These are phyloP conservation scores for Xylaria sp. DNA, from an alignment of 2,329 filamentous ascomycete species.

Conservation along the genomic window DNA sequence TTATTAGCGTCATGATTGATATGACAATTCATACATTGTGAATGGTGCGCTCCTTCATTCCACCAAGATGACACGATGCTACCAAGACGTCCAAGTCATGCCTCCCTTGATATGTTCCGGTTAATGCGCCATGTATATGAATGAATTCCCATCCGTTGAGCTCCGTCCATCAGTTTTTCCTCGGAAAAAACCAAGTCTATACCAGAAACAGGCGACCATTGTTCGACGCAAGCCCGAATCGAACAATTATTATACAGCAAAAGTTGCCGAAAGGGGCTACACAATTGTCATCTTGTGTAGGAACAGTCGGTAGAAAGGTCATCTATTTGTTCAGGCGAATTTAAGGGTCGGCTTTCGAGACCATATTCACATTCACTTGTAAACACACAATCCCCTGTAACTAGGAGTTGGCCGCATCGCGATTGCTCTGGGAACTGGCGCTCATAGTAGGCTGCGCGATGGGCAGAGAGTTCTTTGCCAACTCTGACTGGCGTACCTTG, in stretches of 20 bases:
- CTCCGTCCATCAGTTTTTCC: conserved; percentile 32
- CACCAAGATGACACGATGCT: conserved; percentile 26
- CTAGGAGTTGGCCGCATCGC: conserved; percentile 81
- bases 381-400: conserved; percentile 23
- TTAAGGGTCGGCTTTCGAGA: conserved; percentile 14
- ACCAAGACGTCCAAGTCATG: conserved; percentile 25
- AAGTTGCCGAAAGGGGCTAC: conserved; percentile 35
- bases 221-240: conserved; percentile 38
- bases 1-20: conserved; percentile 34
- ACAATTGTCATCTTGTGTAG: conserved; percentile 37
- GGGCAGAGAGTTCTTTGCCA: conserved; percentile 73
- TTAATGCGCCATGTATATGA: conserved; percentile 40
- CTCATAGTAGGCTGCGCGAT: conserved; percentile 80
- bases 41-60: conserved; percentile 28
- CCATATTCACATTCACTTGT: conserved; percentile 24
- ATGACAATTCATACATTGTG: conserved; percentile 33
- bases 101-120: conserved; percentile 32
- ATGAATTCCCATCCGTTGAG: conserved; percentile 35
- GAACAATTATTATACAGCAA: conserved; percentile 48
- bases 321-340: conserved; percentile 29
- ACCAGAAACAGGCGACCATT: conserved; percentile 42
- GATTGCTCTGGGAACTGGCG: conserved; percentile 89
- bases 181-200: conserved; percentile 47
- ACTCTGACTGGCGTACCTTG: conserved; percentile 81
- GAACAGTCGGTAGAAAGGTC: conserved; percentile 34